A percentile compares a stretch with the other conserved stretches of the same genome.
Conservation (phyloP, 148 eudicot species). For the Heliamphora exappendiculata region DNA sequence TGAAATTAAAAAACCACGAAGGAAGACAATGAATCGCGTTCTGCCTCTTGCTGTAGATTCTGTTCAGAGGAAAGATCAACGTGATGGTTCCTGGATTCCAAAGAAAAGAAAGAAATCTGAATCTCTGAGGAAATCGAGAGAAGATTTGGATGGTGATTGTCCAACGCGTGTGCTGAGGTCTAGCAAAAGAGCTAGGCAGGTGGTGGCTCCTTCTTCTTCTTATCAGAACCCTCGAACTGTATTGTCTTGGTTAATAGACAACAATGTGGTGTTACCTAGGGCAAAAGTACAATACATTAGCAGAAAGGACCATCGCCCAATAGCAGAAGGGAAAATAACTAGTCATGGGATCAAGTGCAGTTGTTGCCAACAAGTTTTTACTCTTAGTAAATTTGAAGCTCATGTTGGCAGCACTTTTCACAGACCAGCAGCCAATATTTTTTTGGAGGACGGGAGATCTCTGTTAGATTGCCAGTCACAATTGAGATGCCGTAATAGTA, state of each 20-base stretch:
- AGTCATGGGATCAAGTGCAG: constrained; percentile 72
- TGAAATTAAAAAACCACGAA: constrained; percentile 12
- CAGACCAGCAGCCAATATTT: constrained; percentile 65
- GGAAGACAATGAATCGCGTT: constrained; percentile 20
- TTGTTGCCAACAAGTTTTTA: constrained; percentile 52
- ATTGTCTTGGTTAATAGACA: constrained; percentile 81
- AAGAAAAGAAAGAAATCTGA: constrained; percentile 26
- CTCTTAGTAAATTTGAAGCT: constrained; percentile 58
- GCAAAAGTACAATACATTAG: constrained; percentile 47
- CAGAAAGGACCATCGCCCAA: constrained; percentile 16
- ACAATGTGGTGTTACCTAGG: constrained; percentile 47
- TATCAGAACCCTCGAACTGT: constrained; percentile 42
- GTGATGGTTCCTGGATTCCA: constrained; percentile 4
- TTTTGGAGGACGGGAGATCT: constrained; percentile 71
- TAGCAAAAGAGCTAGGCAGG: constrained; percentile 50
- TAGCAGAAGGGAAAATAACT: constrained; percentile 51
- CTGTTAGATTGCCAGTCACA: constrained; percentile 65
- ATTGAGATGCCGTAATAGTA: constrained; percentile 24
- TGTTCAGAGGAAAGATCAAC: constrained; percentile 8
- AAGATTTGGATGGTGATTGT: constrained; percentile 18
- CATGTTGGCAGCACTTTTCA: constrained; percentile 59
- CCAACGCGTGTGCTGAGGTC: constrained; percentile 35
- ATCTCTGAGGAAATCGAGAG: constrained; percentile 19
- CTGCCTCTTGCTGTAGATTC: too few species aligned
- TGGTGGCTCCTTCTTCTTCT: constrained; percentile 25